Evolutionary conservation across 2,329 filamentous ascomycete species (phyloP), one percentile per base, ranked within the genome.

Genomic region (Penicillium sp.): DNA sequence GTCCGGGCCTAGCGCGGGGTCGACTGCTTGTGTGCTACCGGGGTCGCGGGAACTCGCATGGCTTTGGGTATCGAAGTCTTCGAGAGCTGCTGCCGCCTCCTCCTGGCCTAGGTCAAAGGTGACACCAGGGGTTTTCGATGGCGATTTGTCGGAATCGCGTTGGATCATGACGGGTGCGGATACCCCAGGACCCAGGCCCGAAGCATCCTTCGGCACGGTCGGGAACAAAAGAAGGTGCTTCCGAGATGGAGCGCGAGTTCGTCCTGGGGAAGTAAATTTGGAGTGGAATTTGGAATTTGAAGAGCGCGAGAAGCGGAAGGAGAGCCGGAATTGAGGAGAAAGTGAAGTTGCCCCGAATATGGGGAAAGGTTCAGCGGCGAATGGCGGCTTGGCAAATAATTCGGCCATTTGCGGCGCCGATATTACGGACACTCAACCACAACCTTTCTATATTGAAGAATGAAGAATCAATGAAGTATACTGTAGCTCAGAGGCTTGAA

Each of bases 91-190:
- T 39, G 55, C 47, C 6, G 59, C 50, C 44, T 70, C 65, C 56
- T 73, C 68, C 50, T 63, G 66, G 48, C 57, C 56, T 38, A 66
- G 54, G 35, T 54, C 53, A 45, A 65, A 60, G 56, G 63, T 50
- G 48, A 50, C 55, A 47, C 57, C 60, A 55, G 65, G 63, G 64
- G 63, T 58, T 48, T 62, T 66, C 60, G 67, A 55, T 51, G 66
- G 65, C 55, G 65, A 68, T 37, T 68, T 65, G 56, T 66, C 66
- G 60, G 68, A 67, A 51, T 72, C 67, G 61, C 67, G 63, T 63
- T 66, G 66, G 58, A 68, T 74, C 69, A 73, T 72, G 68, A 70
- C 63, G 70, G 71, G 69, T 64, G 65, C 65, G 60, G 69, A 60
- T 71, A 71, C 69, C 67, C 67, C 65, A 68, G 60, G 58, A 62